Conservation (phyloP, 2,329 filamentous ascomycete genomes). For the Didymella glomerata region DNA sequence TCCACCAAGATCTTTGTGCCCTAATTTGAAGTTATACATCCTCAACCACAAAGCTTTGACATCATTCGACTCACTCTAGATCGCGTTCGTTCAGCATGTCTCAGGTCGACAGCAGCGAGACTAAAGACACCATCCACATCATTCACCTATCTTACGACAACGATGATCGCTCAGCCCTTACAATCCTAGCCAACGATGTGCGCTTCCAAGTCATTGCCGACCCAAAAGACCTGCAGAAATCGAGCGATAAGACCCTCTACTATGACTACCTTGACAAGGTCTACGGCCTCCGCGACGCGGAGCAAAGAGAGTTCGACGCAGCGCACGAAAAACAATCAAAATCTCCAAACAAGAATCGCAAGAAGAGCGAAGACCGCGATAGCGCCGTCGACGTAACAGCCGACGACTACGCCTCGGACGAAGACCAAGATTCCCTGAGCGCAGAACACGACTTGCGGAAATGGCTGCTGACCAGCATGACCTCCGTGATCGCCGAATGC, state of each 20-base stretch:
- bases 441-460: conserved; percentile 27
- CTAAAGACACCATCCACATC: conserved; percentile 21
- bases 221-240: conserved; percentile 23
- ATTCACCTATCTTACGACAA: conserved; percentile 28
- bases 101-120: conserved; percentile 6
- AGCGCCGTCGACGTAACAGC: conserved; percentile 29
- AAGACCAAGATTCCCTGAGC: conserved; percentile 29
- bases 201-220: conserved; percentile 28
- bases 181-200: conserved; percentile 31
- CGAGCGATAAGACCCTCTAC: conserved; percentile 26
- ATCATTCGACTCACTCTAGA: not conserved
- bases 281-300: conserved; percentile 25
- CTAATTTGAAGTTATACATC: not conserved
- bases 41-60: not conserved
- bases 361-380: conserved; percentile 25
- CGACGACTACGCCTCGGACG: conserved; percentile 19
- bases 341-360: conserved; percentile 9
- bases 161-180: conserved; percentile 26
- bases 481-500: conserved; percentile 19
- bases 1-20: not conserved
- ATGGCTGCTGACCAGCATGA: conserved; percentile 26
- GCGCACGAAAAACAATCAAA: conserved; percentile 12
- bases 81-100: conserved; percentile 15
- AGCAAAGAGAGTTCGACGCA: conserved; percentile 25
- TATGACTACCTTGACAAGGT: conserved; percentile 32